Conservation (phyloP, 805 yeast genomes). For the Saturnispora besseyi region DNA sequence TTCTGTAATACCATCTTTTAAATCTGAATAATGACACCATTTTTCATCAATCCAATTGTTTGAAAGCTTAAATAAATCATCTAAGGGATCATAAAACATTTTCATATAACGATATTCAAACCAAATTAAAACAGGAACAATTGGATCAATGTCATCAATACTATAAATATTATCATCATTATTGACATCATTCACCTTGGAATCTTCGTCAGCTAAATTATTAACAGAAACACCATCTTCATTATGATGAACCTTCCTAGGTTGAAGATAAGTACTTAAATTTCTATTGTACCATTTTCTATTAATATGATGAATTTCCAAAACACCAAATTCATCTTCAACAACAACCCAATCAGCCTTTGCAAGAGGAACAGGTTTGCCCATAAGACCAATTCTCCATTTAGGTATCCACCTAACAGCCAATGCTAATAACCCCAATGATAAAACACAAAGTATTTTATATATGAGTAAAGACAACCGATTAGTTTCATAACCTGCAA, state of each 20-base stretch:
- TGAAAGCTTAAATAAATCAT: slow-evolving; percentile 77
- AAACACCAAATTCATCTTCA: slow-evolving; percentile 89
- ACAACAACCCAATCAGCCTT: slow-evolving; percentile 87
- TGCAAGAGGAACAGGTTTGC: slow-evolving; percentile 59
- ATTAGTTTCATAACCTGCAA: slow-evolving; percentile 76
- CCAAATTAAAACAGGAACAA: slow-evolving; percentile 58
- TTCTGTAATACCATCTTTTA: slow-evolving; percentile 63
- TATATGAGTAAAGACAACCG: slow-evolving; percentile 38
- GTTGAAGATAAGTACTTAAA: slow-evolving; percentile 53
- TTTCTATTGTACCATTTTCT: slow-evolving; percentile 61
- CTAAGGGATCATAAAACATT: slow-evolving; percentile 76
- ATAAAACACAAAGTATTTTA: slow-evolving; percentile 42
- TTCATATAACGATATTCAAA: slow-evolving; percentile 79
- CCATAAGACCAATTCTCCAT: slow-evolving; percentile 58
- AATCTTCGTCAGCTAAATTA: not conserved
- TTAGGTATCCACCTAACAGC: slow-evolving; percentile 81
- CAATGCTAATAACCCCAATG: slow-evolving; percentile 69
- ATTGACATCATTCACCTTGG: not conserved
- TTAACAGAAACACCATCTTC: slow-evolving; percentile 9
- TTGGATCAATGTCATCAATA: slow-evolving; percentile 43
- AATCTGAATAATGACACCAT: slow-evolving; percentile 56
- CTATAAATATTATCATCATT: slow-evolving; percentile 11
- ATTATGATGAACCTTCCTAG: slow-evolving; percentile 14
- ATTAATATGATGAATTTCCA: slow-evolving; percentile 48
- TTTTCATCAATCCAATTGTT: slow-evolving; percentile 76